Evolutionary conservation across 2,329 filamentous ascomycete species (phyloP), one percentile per base, ranked within the genome.

Genomic region (Hypocrella siamensis): DNA sequence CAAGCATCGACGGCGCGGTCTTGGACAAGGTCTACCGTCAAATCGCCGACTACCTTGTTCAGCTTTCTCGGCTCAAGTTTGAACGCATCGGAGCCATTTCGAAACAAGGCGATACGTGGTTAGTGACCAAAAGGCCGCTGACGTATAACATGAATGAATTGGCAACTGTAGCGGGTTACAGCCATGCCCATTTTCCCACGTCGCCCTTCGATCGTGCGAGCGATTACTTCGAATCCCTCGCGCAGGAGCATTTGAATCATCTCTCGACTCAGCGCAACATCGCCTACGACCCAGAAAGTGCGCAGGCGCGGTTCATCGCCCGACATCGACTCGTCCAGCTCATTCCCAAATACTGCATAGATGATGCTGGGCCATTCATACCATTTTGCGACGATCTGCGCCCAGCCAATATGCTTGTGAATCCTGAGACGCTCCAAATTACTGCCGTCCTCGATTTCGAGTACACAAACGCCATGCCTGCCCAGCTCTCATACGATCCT

Each of bases 111-210:
- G 32, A 31, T 15, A 18, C 14, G 26, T 61, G 47, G 51, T 36
- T 39, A 12, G 52, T 55, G 30, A 42, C 42, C 15, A 31, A 37
- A 35, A 38, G 52, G 34, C 54, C 55, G 6, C 39, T 58, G n/a
- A 58, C 52, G n/a, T 53, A 52, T 31, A 52, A 54, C 24, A 58
- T 58, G 49, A 58, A 60, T 34, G 50, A 57, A 35, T 31, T 54
- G 30, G 47, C 40, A 1, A 49, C 42, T 30, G 42, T 52, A 17
- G 40, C 49, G 11, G 44, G 43, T 24, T 58, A 49, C 35, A 46
- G 50, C 6, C 33, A 35, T 14, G 35, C 40, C 28, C 26, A 42
- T 21, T 52, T 54, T 35, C 42, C 48, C 19, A 48, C 44, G 0
- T 30, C 39, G 5, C 40, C 46, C 5, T 58, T 56, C 38, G 34